Evolutionary conservation across 2,329 filamentous ascomycete species (phyloP).

Genomic region (Epicoccum nigrum): DNA sequence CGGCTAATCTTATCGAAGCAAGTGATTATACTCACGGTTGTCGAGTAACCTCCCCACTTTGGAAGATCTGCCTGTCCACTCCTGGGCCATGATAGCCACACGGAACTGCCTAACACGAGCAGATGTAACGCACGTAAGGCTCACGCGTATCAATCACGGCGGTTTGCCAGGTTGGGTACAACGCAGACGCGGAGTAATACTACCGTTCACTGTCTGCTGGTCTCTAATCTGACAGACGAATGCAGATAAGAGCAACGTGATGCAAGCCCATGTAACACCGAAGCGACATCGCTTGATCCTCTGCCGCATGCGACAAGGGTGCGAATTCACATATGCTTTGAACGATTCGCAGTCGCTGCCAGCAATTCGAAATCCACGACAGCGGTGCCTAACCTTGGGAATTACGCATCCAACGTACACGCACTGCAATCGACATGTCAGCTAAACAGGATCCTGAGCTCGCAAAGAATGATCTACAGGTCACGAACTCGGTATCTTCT

Average conservation of each 20-base stretch:
- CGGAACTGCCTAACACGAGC: background rate
- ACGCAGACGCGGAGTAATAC: constrained; percentile 18
- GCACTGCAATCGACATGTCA: constrained; percentile 28
- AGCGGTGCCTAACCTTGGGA: background rate
- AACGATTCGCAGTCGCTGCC: background rate
- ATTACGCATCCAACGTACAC: background rate
- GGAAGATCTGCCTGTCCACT: constrained; percentile 16
- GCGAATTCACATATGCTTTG: constrained; percentile 18
- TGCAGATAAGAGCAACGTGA: constrained; percentile 16
- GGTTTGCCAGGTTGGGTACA: background rate
- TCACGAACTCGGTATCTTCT: constrained; percentile 36
- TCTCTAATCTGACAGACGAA: constrained; percentile 6
- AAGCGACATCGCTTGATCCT: constrained; percentile 18
- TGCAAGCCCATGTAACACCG: constrained; percentile 26
- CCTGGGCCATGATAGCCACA: constrained; percentile 8
- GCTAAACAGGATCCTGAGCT: constrained; percentile 35
- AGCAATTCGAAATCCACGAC: background rate
- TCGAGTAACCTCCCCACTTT: constrained; percentile 18
- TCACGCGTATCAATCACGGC: constrained; percentile 9
- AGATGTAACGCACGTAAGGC: constrained; percentile 10
- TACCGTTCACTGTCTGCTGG: constrained; percentile 17
- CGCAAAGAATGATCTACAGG: constrained; percentile 36
- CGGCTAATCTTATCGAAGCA: constrained; percentile 3
- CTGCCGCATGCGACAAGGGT: constrained; percentile 4
- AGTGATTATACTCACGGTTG: constrained; percentile 6